Percentiles rank a stretch among this genome's conserved stretches.
Conservation (phyloP, 2,329 filamentous ascomycete species). For the Penicillium fuscoglaucum region DNA sequence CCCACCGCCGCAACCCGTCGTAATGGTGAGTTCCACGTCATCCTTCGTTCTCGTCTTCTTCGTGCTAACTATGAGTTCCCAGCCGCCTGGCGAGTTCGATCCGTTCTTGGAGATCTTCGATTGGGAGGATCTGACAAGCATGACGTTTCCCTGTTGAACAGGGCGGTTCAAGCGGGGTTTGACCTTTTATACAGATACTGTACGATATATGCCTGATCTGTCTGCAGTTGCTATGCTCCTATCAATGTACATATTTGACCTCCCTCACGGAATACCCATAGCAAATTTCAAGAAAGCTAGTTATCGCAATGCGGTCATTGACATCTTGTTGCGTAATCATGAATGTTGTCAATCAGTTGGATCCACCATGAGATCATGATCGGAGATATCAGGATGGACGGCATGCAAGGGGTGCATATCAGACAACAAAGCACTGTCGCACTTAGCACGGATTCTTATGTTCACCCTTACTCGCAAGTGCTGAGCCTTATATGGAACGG, state of each 20-base stretch:
- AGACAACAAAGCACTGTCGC: background rate
- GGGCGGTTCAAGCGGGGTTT: background rate
- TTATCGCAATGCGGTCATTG: background rate
- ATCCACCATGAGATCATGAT: slow-evolving; percentile 21
- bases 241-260: background rate
- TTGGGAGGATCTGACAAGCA: slow-evolving; percentile 36
- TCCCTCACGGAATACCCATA: background rate
- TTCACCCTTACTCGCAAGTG: background rate
- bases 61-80: slow-evolving; percentile 8
- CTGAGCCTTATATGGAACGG: background rate
- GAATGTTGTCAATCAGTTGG: background rate
- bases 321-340: background rate
- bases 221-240: background rate
- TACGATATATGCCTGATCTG: background rate
- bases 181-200: background rate
- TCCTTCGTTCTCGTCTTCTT: background rate
- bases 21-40: slow-evolving; percentile 25
- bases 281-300: background rate
- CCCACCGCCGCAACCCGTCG: slow-evolving; percentile 25
- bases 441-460: background rate
- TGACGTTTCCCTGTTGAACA: slow-evolving; percentile 25
- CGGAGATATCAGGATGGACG: slow-evolving; percentile 9
- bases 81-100: slow-evolving; percentile 34
- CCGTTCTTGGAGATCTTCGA: slow-evolving; percentile 39
- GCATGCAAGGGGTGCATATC: slow-evolving; percentile 14